phyloP scores from a whole-genome alignment of 495 filamentous ascomycete species.

The Tuber indicum region DNA sequence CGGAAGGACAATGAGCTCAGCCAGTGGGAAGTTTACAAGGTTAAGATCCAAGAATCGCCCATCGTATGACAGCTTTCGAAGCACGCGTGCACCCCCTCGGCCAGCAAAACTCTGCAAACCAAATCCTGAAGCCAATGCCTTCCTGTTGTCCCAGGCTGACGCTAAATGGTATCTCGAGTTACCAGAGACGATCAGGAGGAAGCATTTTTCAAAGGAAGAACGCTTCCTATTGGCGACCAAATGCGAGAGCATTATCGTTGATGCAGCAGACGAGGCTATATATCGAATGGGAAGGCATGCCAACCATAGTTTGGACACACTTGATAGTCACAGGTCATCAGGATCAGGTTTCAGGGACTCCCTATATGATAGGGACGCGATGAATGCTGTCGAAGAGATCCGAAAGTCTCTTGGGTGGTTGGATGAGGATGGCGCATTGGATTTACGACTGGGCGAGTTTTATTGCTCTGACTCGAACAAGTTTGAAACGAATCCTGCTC shows the following conservation, averaged over 20 bases:
- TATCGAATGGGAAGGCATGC: conserved; percentile 46
- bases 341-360: conserved; percentile 42
- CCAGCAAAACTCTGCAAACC: conserved; percentile 25
- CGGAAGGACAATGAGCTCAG: conserved; percentile 46
- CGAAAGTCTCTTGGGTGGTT: conserved; percentile 72
- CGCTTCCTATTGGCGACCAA: conserved; percentile 55
- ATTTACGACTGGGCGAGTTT: conserved; percentile 54
- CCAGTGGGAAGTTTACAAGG: conserved; percentile 44
- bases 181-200: conserved; percentile 63
- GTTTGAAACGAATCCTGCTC: conserved; percentile 26
- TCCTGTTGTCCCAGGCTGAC: conserved; percentile 51
- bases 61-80: conserved; percentile 46
- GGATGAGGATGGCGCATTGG: conserved; percentile 68
- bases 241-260: conserved; percentile 56
- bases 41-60: conserved; percentile 40
- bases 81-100: conserved; percentile 41
- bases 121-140: conserved; percentile 35
- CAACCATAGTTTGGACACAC: conserved; percentile 27
- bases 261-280: conserved; percentile 64
- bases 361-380: conserved; percentile 40
- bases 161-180: conserved; percentile 64
- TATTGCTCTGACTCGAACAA: conserved; percentile 22
- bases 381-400: conserved; percentile 51
- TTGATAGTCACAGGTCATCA: conserved; percentile 26
- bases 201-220: conserved; percentile 68